Evolutionary conservation across 192 early-diverging fungal species (phyloP).

Genomic region (Coemansia sp.): DNA sequence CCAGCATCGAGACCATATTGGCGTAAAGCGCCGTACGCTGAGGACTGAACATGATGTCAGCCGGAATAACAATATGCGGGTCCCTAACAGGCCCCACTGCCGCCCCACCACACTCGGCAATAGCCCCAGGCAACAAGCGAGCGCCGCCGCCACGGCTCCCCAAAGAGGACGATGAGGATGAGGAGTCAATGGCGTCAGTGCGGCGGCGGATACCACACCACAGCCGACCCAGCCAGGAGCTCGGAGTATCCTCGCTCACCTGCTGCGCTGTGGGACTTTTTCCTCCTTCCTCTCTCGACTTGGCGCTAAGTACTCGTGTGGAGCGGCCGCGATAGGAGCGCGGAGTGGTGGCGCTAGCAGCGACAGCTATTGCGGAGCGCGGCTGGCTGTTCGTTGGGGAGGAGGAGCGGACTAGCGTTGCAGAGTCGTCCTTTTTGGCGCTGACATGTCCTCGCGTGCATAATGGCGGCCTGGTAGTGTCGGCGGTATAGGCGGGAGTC

Average conservation of each 20-base stretch:
- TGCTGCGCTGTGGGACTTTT: not conserved
- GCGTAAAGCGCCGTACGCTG: constrained; percentile 32
- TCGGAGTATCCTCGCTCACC: not conserved
- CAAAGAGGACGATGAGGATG: too few relatives aligned
- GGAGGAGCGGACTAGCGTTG: constrained; percentile 1
- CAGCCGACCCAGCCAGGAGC: constrained; percentile 27
- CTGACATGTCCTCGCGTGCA: not conserved
- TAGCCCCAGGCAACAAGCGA: not conserved
- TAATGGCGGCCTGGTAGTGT: not conserved
- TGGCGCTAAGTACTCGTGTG: not conserved
- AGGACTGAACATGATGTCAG: constrained; percentile 46
- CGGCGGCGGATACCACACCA: constrained; percentile 21
- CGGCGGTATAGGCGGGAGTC: not conserved
- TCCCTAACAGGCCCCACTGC: constrained; percentile 28
- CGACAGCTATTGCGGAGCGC: not conserved
- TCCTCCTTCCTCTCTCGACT: too few relatives aligned
- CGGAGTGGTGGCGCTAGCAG: not conserved
- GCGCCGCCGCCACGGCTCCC: not conserved
- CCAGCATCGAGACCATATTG: constrained; percentile 29
- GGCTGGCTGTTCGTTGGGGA: not conserved
- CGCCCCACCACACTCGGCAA: constrained; percentile 28
- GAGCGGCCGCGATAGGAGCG: not conserved
- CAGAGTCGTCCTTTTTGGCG: constrained; percentile 17
- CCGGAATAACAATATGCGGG: constrained; percentile 32
- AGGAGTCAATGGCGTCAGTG: constrained; percentile 2